phyloP scores from a whole-genome alignment of 1,284 basidiomycete species.

The Meripilus lineatus region DNA sequence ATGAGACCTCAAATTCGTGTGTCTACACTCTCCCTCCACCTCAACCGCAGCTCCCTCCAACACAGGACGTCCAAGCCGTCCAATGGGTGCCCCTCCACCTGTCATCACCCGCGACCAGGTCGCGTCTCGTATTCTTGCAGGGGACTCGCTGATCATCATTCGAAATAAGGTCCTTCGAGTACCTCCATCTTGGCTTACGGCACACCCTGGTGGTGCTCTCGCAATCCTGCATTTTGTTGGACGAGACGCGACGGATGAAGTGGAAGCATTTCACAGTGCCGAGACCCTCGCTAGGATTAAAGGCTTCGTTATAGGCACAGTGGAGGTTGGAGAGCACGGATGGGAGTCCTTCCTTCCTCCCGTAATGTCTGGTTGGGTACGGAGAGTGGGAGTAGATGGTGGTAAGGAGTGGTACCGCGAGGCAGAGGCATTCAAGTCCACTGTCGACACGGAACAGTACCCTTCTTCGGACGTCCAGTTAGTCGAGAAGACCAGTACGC shows the following conservation, averaged over 20 bases:
- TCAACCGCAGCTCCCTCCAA: too few species aligned
- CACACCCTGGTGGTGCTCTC: slow-evolving; percentile 89
- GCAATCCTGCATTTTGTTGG: slow-evolving; percentile 95
- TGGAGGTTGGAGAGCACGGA: slow-evolving; percentile 50
- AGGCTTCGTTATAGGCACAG: slow-evolving; percentile 72
- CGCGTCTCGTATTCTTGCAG: slow-evolving; percentile 66
- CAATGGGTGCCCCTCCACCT: slow-evolving; percentile 26
- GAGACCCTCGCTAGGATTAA: slow-evolving; percentile 62
- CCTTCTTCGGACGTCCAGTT: slow-evolving; percentile 62
- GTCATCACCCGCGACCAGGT: slow-evolving; percentile 54
- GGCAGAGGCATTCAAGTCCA: slow-evolving; percentile 41
- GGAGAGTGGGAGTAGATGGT: slow-evolving; percentile 39
- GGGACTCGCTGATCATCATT: slow-evolving; percentile 81
- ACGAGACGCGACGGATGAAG: slow-evolving; percentile 92
- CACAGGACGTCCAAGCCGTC: too few species aligned
- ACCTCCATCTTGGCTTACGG: slow-evolving; percentile 76
- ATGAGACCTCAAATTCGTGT: too few species aligned
- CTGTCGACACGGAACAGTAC: slow-evolving; percentile 28
- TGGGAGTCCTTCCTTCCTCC: slow-evolving; percentile 90
- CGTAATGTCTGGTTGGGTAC: slow-evolving; percentile 80
- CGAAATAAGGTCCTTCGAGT: slow-evolving; percentile 75
- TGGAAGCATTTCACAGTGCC: slow-evolving; percentile 86
- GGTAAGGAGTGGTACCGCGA: slow-evolving; percentile 57
- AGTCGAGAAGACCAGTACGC: slow-evolving; percentile 34
- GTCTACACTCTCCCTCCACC: too few species aligned